Conservation (phyloP, 148 eudicot species). For the Chenopodium quinoa region DNA sequence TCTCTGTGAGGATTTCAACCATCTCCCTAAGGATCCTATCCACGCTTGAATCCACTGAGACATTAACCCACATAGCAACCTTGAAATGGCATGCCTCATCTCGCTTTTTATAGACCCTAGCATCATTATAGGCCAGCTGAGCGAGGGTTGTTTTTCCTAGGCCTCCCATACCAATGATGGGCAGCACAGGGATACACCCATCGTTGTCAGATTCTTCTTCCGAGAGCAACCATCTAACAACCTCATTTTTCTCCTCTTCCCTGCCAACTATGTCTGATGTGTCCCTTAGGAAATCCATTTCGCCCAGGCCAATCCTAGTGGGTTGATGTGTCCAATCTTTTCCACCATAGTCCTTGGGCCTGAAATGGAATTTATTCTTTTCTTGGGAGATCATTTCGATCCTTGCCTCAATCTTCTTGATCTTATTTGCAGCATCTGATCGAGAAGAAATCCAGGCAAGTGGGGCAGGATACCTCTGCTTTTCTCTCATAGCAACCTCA, state of each 20-base stretch:
- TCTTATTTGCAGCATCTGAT: slow-evolving; percentile 5
- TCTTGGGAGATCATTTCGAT: slow-evolving; percentile 18
- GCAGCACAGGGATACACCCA: slow-evolving; percentile 17
- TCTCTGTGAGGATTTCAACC: slow-evolving; percentile 28
- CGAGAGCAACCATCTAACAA: slow-evolving; percentile 13
- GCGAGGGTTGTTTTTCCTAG: slow-evolving; percentile 37
- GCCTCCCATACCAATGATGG: slow-evolving; percentile 39
- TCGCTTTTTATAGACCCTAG: slow-evolving; percentile 6
- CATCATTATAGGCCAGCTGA: slow-evolving; percentile 29
- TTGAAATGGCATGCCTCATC: slow-evolving; percentile 20
- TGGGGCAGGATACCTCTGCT: neutral
- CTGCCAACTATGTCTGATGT: slow-evolving; percentile 27
- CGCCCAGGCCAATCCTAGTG: neutral
- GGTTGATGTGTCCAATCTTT: neutral
- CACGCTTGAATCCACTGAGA: slow-evolving; percentile 21
- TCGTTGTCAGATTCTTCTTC: neutral
- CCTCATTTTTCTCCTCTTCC: slow-evolving; percentile 24
- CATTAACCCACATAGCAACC: slow-evolving; percentile 29
- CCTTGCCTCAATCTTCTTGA: slow-evolving; percentile 12
- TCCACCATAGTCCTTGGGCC: neutral
- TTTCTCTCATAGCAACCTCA: slow-evolving; percentile 22
- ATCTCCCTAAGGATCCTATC: slow-evolving; percentile 29
- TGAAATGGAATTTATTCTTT: slow-evolving; percentile 18
- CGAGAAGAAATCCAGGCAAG: slow-evolving; percentile 5
- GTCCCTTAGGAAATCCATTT: neutral